These are phyloP conservation scores for Stephanocyclus meneghinianus DNA, from an alignment of 352 stramenopile genomes.

Conservation along the genomic window DNA sequence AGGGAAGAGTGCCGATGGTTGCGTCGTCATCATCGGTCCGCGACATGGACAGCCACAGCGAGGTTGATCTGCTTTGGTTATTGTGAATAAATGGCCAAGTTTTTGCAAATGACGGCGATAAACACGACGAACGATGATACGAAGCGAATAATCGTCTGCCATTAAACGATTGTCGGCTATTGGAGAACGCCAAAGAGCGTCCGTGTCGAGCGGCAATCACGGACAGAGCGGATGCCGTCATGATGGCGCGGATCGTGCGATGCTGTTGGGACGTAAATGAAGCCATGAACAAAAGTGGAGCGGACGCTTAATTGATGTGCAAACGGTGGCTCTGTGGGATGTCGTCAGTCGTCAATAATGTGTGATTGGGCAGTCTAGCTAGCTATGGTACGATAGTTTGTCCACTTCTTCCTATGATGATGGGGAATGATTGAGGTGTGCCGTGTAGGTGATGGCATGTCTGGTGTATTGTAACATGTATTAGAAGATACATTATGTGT, in stretches of 20 bases:
- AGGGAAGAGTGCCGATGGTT: slow-evolving; percentile 10
- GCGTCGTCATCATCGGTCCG: neutral
- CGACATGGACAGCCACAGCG: neutral
- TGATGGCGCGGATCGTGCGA: slow-evolving; percentile 2
- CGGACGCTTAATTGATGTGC: too few relatives aligned
- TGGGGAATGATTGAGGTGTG: too few relatives aligned
- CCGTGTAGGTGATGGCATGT: too few relatives aligned
- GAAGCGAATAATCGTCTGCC: neutral
- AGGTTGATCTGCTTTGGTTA: neutral
- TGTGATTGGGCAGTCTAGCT: too few relatives aligned
- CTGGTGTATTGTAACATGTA: too few relatives aligned
- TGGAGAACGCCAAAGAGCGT: neutral
- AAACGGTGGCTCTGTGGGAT: too few relatives aligned
- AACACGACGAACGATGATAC: neutral
- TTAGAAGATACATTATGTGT: too few relatives aligned
- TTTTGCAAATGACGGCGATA: neutral
- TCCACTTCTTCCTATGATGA: too few relatives aligned
- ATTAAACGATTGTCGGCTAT: neutral
- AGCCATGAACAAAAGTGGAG: neutral
- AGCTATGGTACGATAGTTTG: too few relatives aligned
- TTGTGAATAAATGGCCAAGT: too few relatives aligned
- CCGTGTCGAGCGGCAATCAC: neutral
- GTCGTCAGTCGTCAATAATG: too few relatives aligned
- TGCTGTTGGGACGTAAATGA: neutral
- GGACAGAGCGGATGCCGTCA: slow-evolving; percentile 10